Evolutionary conservation across 805 yeast species (phyloP), one percentile per base, ranked within the genome.

Genomic region (Ogataea allantospora): DNA sequence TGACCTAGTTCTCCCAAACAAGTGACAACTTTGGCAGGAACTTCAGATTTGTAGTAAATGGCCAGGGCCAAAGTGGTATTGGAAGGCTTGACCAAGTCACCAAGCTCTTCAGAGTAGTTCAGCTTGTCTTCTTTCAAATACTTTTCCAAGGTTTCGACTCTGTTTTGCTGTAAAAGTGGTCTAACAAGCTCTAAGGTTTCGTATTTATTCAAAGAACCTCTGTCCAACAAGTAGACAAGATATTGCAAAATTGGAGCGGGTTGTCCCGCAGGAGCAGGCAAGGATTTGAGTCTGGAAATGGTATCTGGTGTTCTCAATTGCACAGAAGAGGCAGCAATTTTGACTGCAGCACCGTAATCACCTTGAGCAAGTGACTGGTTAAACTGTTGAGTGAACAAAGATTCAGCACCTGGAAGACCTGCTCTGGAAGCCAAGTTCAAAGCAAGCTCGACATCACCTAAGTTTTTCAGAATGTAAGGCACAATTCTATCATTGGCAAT

Each of bases 331-430:
- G 98, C 98, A 25, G 99, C 99, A 43, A 91, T 86, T 67, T 88
- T 88, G 33, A 98, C 99, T 37, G 99, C 99, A 53, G 82, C 81
- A 40, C 80, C 72, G 58, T 88, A 93, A 61, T 88, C 93, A 51
- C 96, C 96, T 51, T 80, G 79, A 48, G 78, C 76, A 54, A 93
- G 72, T 54, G 82, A 75, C 60, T 80, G 80, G 57, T 88, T 95
- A 68, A 93, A 93, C 66, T 91, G 98, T 66, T 88, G 95, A 43
- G 74, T 68, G 65, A 93, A 89, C 47, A 93, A 73, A 55, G 80
- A 81, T 62, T 93, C 99, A 33, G 98, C 99, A 50, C 99, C 99
- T 28, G 96, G 93, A 56, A 93, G 77, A 2, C 96, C 96, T 57
- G 96, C 97, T 64, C 98, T 84, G 3, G 96, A 78, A 18, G 98